A percentile compares a stretch with the other conserved stretches of the same genome.
Conservation (phyloP, 2,329 filamentous ascomycete genomes). For the Fusarium torreyae region DNA sequence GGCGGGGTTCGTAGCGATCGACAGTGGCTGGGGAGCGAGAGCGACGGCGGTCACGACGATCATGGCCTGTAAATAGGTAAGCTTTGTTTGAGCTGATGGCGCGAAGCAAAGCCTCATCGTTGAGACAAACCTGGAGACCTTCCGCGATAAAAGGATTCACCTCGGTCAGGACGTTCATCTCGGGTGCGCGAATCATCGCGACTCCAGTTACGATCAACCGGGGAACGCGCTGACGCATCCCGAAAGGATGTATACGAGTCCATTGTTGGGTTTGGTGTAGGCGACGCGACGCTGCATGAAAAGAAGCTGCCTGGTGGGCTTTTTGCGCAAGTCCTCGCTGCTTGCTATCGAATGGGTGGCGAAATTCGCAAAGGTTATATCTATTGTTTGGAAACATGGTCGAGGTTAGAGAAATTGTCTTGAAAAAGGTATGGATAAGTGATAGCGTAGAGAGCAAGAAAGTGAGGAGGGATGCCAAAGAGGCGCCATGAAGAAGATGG, state of each 20-base stretch:
- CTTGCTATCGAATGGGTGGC: constrained; percentile 45
- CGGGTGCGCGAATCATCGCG: constrained; percentile 68
- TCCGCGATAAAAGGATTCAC: constrained; percentile 75
- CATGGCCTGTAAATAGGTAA: constrained; percentile 61
- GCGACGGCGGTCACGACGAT: constrained; percentile 72
- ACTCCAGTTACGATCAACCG: constrained; percentile 67
- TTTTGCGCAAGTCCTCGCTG: constrained; percentile 17
- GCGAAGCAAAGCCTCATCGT: neutral
- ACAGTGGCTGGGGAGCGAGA: constrained; percentile 80
- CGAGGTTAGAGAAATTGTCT: constrained; percentile 70
- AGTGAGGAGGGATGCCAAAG: constrained; percentile 48
- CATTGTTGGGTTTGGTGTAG: constrained; percentile 57
- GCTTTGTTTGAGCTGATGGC: neutral
- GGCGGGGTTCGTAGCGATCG: constrained; percentile 82
- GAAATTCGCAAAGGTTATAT: constrained; percentile 51
- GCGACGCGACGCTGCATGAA: constrained; percentile 39
- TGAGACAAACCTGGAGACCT: constrained; percentile 78
- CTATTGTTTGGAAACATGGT: constrained; percentile 67
- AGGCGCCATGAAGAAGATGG: constrained; percentile 47
- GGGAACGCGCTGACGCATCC: constrained; percentile 67
- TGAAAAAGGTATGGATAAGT: constrained; percentile 51
- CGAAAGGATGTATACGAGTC: constrained; percentile 70
- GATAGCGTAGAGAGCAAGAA: constrained; percentile 45
- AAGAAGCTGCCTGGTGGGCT: constrained; percentile 11
- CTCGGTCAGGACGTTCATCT: constrained; percentile 62